Evolutionary conservation across 495 filamentous ascomycete genomes (phyloP).

Genomic region (Podospora didyma): DNA sequence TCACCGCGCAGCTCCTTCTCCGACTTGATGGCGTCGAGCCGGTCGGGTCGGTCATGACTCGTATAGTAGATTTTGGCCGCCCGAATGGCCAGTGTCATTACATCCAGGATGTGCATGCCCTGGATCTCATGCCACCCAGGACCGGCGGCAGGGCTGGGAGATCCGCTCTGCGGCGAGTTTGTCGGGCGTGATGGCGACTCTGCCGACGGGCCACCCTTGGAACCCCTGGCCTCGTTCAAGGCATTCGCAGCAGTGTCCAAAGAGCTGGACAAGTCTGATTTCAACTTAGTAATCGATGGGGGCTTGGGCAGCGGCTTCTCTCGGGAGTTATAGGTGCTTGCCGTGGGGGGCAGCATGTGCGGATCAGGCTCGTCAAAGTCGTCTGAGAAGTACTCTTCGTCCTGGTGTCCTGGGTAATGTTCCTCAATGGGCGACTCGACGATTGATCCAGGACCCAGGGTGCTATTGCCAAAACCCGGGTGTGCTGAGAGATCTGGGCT

Average conservation of each 20-base stretch:
- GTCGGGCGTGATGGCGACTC: background rate
- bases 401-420: constrained; percentile 41
- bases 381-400: constrained; percentile 54
- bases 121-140: constrained; percentile 79
- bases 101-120: constrained; percentile 85
- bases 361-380: constrained; percentile 58
- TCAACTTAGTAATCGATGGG: constrained; percentile 72
- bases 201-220: constrained; percentile 20
- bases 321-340: constrained; percentile 90
- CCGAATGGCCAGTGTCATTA: constrained; percentile 88
- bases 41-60: constrained; percentile 73
- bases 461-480: constrained; percentile 22
- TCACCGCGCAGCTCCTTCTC: constrained; percentile 78
- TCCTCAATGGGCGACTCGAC: constrained; percentile 59
- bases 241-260: constrained; percentile 63
- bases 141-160: constrained; percentile 14
- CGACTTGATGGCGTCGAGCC: constrained; percentile 77
- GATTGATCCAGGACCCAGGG: constrained; percentile 28
- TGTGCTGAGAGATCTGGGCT: constrained; percentile 47
- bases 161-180: constrained; percentile 1
- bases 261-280: constrained; percentile 65
- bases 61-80: constrained; percentile 96
- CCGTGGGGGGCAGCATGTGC: constrained; percentile 87
- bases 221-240: constrained; percentile 45
- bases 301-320: constrained; percentile 83